These are phyloP conservation scores for Aureobasidium sp. DNA, from an alignment of 2,329 filamentous ascomycete genomes.

Conservation along the genomic window DNA sequence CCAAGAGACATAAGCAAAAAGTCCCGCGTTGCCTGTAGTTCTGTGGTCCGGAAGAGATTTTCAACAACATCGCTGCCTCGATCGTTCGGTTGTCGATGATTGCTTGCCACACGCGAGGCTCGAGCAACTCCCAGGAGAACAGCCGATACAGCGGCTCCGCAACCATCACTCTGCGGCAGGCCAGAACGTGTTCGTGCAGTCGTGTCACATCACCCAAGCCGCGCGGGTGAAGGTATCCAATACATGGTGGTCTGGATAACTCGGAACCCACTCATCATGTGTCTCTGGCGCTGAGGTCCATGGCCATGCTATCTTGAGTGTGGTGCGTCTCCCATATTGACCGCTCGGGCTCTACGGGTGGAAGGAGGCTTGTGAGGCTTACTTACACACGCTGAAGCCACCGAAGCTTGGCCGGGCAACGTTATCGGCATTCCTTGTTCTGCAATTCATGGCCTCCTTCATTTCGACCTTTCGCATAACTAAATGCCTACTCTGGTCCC, in stretches of 20 bases:
- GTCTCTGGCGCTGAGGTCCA: not conserved
- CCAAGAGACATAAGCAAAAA: not conserved
- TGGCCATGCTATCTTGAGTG: not conserved
- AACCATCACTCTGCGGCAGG: not conserved
- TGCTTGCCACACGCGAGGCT: not conserved
- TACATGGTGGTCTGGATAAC: not conserved
- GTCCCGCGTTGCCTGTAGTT: too few relatives aligned
- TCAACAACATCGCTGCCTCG: not conserved
- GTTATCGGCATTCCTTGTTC: not conserved
- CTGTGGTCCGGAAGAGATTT: not conserved
- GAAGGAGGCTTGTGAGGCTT: not conserved
- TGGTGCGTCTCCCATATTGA: not conserved
- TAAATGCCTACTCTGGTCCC: not conserved
- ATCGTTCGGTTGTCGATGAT: not conserved
- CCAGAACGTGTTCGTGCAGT: not conserved
- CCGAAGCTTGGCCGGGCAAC: not conserved
- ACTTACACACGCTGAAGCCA: not conserved
- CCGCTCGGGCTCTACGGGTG: not conserved
- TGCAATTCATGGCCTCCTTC: not conserved
- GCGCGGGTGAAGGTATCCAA: not conserved
- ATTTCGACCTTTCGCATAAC: not conserved
- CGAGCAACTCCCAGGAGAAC: not conserved
- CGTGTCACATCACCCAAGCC: conserved; percentile 6
- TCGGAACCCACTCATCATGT: not conserved
- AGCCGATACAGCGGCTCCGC: not conserved